Percentiles rank a stretch among this genome's conserved stretches.
Conservation (phyloP, 1,284 basidiomycete genomes). For the Pseudozyma tsukubaensis region DNA sequence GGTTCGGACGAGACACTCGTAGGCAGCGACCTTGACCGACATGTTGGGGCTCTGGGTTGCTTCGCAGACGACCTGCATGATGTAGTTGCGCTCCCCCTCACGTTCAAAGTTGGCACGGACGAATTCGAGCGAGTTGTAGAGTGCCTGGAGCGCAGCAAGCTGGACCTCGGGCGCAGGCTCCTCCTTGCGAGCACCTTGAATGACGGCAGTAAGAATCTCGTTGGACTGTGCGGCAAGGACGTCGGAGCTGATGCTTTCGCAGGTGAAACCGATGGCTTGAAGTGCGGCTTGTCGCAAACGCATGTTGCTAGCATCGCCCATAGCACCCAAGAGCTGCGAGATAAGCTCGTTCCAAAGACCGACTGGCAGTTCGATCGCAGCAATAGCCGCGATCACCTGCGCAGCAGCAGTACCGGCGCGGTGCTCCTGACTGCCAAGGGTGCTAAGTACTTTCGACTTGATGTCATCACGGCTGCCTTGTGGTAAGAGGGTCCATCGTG, state of each 20-base stretch:
- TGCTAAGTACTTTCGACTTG: conserved; percentile 86
- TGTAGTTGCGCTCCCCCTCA: conserved; percentile 93
- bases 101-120: conserved; percentile 94
- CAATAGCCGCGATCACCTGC: conserved; percentile 92
- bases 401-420: conserved; percentile 88
- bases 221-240: conserved; percentile 89
- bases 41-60: conserved; percentile 93
- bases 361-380: conserved; percentile 88
- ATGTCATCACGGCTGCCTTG: conserved; percentile 80
- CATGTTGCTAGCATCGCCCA: conserved; percentile 81
- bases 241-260: conserved; percentile 83
- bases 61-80: conserved; percentile 99
- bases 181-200: conserved; percentile 96
- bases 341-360: conserved; percentile 92
- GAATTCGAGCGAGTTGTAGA: conserved; percentile 97
- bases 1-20: conserved; percentile 93
- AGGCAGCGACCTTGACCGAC: conserved; percentile 71
- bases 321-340: conserved; percentile 85
- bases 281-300: conserved; percentile 88
- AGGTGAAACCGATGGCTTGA: conserved; percentile 95
- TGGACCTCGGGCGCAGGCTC: conserved; percentile 89
- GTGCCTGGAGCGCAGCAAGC: conserved; percentile 89
- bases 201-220: conserved; percentile 97
- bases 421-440: conserved; percentile 79
- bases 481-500: conserved; percentile 80